Base-by-base conservation (phyloP, 2,329 filamentous ascomycete genomes). In the Fusarium pseudocircinatum region DNA sequence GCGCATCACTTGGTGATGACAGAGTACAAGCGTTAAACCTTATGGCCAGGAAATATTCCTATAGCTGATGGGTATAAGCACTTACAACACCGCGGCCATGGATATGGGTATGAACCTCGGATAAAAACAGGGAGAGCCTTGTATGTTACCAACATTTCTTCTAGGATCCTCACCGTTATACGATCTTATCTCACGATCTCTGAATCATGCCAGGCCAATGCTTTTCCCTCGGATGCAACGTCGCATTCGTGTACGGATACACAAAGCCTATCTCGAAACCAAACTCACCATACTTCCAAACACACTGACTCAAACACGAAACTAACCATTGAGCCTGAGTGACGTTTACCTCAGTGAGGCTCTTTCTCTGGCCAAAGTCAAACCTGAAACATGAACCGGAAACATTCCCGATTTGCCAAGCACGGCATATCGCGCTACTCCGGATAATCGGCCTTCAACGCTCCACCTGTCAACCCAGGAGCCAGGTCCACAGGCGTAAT, bases 1-100 rank as follows among this genome's bases (percentile, higher is more conserved):
- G 16, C n/a, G 1, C 13, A 12, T 10, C 4, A 9, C 15, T 4
- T 10, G 3, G 26, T 28, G 26, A 28, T 28, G 26, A 28, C 26
- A 28, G 26, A 28, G 26, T 7, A 2, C 0, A 20, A 20, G 6
- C 30, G 12, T 2, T 47, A 12, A 30, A 22, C 26, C 20, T 30
- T 8, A 12, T 5, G 4, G 24, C 18, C 22, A 22, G 12, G 11
- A 34, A 34, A 34, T 16, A 6, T 1, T 20, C 20, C 3, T 20
- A 7, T 4, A 6, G 18, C 8, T 22, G 6, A 8, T 6, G 3
- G 8, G 0, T 4, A 18, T 18, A 7, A 32, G 15, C 11, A 7
- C 30, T 10, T 30, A 3, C 10, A 30, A 30, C 30, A 30, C 30
- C 30, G 30, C 30, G 10, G 10, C 30, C 30, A 12, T 30, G 30